A percentile compares a stretch with the other conserved stretches of the same genome.
These are phyloP conservation scores for Dactylella cylindrospora DNA, from an alignment of 2,329 filamentous ascomycete genomes.

Conservation along the genomic window DNA sequence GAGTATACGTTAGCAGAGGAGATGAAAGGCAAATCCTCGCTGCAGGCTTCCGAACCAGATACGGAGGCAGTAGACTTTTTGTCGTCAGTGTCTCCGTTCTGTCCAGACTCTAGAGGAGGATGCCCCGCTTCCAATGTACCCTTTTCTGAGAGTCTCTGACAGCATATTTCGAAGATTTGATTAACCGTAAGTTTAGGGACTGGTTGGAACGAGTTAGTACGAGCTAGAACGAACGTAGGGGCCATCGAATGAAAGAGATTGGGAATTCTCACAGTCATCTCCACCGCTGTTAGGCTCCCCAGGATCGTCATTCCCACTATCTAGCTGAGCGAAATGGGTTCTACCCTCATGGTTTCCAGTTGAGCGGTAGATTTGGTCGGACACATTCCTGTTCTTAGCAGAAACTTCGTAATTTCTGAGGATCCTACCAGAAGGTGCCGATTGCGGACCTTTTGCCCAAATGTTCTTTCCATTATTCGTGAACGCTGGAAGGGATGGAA, in stretches of 20 bases:
- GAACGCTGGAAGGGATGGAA: constrained; percentile 8
- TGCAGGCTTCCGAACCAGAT: constrained; percentile 25
- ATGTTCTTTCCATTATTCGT: constrained; percentile 3
- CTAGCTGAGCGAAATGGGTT: too few species aligned
- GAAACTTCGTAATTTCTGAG: too few species aligned
- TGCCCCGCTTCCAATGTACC: constrained; percentile 5
- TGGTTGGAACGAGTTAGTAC: too few species aligned
- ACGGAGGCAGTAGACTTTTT: constrained; percentile 10
- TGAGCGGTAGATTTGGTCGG: neutral
- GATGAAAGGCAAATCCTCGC: constrained; percentile 34
- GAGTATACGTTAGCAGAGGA: constrained; percentile 24
- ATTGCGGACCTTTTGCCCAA: constrained; percentile 1
- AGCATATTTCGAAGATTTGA: constrained; percentile 29
- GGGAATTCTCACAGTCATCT: too few species aligned
- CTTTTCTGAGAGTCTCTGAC: constrained; percentile 3
- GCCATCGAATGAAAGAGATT: too few species aligned
- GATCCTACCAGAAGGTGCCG: neutral
- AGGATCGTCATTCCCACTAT: too few species aligned
- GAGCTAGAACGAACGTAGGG: too few species aligned
- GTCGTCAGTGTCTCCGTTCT: constrained; percentile 6
- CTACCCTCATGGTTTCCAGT: too few species aligned
- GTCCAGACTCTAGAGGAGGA: neutral
- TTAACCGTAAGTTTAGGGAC: constrained; percentile 24
- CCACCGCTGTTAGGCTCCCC: too few species aligned
- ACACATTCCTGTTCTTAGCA: constrained; percentile 1